These are phyloP conservation scores for Salix arbutifolia DNA, from an alignment of 345 rosid genomes.

Conservation along the genomic window DNA sequence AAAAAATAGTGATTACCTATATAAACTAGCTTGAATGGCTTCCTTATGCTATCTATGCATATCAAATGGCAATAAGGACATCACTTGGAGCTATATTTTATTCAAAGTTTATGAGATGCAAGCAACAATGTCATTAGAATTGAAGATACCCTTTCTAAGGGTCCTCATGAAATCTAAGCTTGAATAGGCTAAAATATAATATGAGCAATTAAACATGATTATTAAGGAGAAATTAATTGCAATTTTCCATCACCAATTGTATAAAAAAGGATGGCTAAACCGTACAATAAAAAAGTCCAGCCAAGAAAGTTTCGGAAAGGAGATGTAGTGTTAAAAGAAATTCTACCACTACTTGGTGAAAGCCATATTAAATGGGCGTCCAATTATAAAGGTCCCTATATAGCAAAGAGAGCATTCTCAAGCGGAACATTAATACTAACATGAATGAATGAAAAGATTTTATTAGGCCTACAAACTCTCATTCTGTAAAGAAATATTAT, in stretches of 20 bases:
- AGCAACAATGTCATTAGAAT: not conserved
- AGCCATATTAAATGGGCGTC: not conserved
- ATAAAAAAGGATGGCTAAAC: not conserved
- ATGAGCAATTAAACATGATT: not conserved
- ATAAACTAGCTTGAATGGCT: not conserved
- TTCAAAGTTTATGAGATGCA: not conserved
- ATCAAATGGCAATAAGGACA: not conserved
- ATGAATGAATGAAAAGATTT: not conserved
- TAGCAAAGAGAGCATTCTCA: not conserved
- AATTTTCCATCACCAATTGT: not conserved
- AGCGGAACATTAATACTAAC: not conserved
- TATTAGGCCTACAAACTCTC: not conserved
- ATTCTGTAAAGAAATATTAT: not conserved
- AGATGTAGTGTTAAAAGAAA: not conserved
- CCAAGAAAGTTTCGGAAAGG: not conserved
- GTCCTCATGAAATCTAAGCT: not conserved
- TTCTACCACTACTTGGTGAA: not conserved
- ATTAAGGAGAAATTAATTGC: not conserved
- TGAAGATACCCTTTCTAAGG: not conserved
- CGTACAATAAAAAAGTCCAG: not conserved
- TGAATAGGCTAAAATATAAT: not conserved
- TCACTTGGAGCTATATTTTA: not conserved
- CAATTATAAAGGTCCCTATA: constrained; percentile 5
- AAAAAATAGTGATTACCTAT: not conserved
- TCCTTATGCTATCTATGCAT: not conserved